These are phyloP conservation scores for Musa troglodytarum DNA, from an alignment of 176 grass and related monocot genomes.

Conservation along the genomic window DNA sequence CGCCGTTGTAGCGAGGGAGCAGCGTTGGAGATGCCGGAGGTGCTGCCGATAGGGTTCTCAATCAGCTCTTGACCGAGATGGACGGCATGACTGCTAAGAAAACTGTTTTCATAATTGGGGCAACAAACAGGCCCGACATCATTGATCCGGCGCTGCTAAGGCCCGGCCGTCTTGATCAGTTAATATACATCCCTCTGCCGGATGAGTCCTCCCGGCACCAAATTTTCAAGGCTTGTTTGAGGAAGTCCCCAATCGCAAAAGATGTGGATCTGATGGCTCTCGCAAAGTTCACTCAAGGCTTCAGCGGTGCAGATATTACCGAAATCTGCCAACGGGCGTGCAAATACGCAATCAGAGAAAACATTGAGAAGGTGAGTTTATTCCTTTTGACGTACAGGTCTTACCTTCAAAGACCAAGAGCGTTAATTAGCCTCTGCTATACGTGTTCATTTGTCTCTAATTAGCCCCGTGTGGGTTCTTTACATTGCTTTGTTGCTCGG, in stretches of 20 bases:
- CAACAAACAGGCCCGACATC: conserved; percentile 20
- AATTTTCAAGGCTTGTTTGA: conserved; percentile 49
- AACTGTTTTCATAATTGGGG: conserved; percentile 58
- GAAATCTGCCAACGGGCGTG: conserved; percentile 37
- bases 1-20: conserved; percentile 27
- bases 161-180: conserved; percentile 51
- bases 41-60: background rate
- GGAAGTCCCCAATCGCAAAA: conserved; percentile 36
- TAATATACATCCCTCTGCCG: conserved; percentile 60
- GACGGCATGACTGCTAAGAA: conserved; percentile 62
- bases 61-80: conserved; percentile 36
- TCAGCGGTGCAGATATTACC: no score
- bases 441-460: background rate
- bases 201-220: conserved; percentile 41
- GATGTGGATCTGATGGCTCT: conserved; percentile 38
- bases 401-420: no score
- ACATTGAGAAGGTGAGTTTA: conserved; percentile 42
- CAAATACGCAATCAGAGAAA: conserved; percentile 51
- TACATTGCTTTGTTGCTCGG: background rate
- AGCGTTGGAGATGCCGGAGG: conserved; percentile 42
- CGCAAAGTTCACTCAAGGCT: conserved; percentile 29
- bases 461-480: background rate
- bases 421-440: no score
- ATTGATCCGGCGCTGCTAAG: conserved; percentile 49
- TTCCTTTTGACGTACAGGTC: no score